Percentiles rank a stretch among this genome's conserved stretches.
phyloP scores from a whole-genome alignment of 768 basidiomycete genomes.

The Calocybe gangraenosa region DNA sequence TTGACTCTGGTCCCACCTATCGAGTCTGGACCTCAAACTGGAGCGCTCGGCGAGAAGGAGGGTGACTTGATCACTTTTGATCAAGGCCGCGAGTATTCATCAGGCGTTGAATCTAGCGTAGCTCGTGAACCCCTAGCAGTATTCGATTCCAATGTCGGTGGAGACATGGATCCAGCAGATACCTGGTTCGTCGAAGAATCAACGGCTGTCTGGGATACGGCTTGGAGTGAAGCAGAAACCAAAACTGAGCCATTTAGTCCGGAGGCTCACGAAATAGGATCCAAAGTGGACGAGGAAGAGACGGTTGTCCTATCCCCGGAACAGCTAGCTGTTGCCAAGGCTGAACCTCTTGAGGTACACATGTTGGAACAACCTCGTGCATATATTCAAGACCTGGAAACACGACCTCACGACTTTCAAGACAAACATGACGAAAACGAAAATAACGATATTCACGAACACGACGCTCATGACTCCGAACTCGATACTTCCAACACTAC shows the following conservation, averaged over 20 bases:
- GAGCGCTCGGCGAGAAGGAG: neutral
- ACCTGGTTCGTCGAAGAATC: constrained; percentile 17
- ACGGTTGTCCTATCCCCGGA: constrained; percentile 6
- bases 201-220: constrained; percentile 13
- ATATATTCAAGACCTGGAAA: neutral
- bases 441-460: constrained; percentile 13
- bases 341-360: constrained; percentile 7
- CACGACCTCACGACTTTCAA: neutral
- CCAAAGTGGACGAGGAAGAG: neutral
- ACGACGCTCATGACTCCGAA: neutral
- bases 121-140: neutral
- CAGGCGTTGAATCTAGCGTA: neutral
- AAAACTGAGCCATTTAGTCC: too few relatives aligned
- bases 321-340: constrained; percentile 2
- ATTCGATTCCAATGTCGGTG: neutral
- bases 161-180: constrained; percentile 13
- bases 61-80: constrained; percentile 10
- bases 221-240: constrained; percentile 6
- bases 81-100: neutral
- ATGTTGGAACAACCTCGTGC: constrained; percentile 2
- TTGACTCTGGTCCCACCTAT: neutral
- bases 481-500: neutral
- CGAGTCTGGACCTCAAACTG: neutral
- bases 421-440: constrained; percentile 11
- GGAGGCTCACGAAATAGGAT: neutral